Base-by-base conservation (phyloP, 208 protist species). In the Trypanosoma brucei region DNA sequence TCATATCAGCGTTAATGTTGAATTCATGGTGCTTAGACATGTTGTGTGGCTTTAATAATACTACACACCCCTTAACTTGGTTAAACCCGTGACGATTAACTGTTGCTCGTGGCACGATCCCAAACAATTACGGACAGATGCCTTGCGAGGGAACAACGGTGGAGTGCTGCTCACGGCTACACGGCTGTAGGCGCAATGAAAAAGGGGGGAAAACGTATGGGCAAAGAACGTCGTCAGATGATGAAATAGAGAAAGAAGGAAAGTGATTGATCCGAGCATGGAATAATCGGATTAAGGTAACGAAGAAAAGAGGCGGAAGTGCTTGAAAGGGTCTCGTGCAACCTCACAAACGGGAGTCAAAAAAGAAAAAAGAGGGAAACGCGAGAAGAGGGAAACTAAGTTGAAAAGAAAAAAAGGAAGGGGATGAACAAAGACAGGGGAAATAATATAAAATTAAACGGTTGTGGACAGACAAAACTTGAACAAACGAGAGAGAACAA, bases 1-100 rank as follows among this genome's bases (percentile, higher is more conserved):
- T 72, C 89, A 95, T 95, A 63, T 95, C 89, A 5, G 89, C 85
- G 56, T 92, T 95, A 70, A 87, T 86, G 62, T 89, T 88, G 55
- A 93, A 81, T 49, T 95, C 89, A 0, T 78, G 72, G 31, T 80
- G 75, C 52, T 95, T 95, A 1, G 74, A 65, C 85, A 92, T 94
- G 59, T 31, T 69, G 6, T 14, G 31, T 35, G 13, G 54, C 14
- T 11, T 6, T 59, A 42, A 5, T 59, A 6, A 39, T 39, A 14
- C 7, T 22, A 22, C 22, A 22, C 22, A 22, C 22, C 22, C 22
- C 22, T 22, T 22, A 22, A 22, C 22, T 22, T 22, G 22, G 22
- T 22, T 22, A 22, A 22, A 22, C 22, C 22, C 22, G 22, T 22
- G 22, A 22, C 22, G 22, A 22, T 22, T 22, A 22, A 22, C 22